Conservation (phyloP, 2,329 filamentous ascomycete species). For the Scorias spongiosa region DNA sequence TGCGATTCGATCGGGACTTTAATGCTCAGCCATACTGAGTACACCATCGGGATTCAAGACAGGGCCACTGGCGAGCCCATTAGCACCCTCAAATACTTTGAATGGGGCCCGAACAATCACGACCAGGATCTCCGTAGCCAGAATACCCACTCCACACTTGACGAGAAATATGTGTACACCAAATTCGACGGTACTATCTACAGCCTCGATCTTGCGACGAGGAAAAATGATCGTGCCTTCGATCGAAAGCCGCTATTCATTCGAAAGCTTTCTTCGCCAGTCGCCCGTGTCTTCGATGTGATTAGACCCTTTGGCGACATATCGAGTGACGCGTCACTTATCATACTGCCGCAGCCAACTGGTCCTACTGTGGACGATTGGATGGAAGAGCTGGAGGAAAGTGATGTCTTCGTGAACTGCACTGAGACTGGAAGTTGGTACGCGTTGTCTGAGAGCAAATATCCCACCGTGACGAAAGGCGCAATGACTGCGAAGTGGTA, state of each 20-base stretch:
- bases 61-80: conserved; percentile 57
- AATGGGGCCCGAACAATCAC: conserved; percentile 87
- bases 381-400: conserved; percentile 11
- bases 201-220: conserved; percentile 49
- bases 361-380: conserved; percentile 33
- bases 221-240: neutral
- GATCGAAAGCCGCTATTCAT: conserved; percentile 1
- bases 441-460: conserved; percentile 72
- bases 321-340: conserved; percentile 53
- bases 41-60: conserved; percentile 73
- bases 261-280: conserved; percentile 19
- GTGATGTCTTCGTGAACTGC: conserved; percentile 63
- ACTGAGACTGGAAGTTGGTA: conserved; percentile 86
- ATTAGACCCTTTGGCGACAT: conserved; percentile 46
- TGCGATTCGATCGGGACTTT: conserved; percentile 70
- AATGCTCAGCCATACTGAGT: conserved; percentile 74
- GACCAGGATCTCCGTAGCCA: conserved; percentile 78
- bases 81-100: conserved; percentile 80
- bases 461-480: conserved; percentile 68
- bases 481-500: conserved; percentile 44
- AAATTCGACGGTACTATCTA: conserved; percentile 73
- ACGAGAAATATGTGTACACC: conserved; percentile 79
- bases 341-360: conserved; percentile 74
- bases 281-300: conserved; percentile 18
- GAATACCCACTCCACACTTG: conserved; percentile 56